Evolutionary conservation across 2,329 filamentous ascomycete species (phyloP).

Genomic region (Plenodomus biglobosus): DNA sequence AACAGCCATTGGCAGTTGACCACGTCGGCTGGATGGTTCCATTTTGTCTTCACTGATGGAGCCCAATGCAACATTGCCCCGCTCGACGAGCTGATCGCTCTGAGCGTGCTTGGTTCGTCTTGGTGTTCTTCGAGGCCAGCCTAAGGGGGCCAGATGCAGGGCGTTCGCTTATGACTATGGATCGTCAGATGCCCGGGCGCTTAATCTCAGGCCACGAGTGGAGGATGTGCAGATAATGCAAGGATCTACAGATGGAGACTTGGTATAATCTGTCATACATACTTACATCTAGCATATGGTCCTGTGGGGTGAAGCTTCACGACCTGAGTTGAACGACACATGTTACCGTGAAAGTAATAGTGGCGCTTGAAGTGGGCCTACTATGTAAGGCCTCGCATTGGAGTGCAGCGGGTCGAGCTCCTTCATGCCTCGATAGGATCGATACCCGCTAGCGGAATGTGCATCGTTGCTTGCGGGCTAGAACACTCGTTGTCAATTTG

Average conservation of each 20-base stretch:
- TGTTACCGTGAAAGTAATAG: no score
- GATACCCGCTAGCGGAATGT: no score
- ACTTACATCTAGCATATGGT: background rate
- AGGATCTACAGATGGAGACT: background rate
- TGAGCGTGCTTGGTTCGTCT: background rate
- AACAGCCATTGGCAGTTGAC: background rate
- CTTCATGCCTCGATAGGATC: no score
- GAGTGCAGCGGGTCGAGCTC: no score
- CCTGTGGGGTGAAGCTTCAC: background rate
- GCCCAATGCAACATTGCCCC: background rate
- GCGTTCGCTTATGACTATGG: constrained; percentile 5
- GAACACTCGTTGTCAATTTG: background rate
- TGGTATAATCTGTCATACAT: background rate
- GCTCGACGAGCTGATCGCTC: background rate
- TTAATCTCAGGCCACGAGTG: constrained; percentile 12
- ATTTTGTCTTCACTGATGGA: background rate
- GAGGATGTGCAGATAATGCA: background rate
- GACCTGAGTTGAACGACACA: no score
- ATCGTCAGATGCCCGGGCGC: constrained; percentile 10
- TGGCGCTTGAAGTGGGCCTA: no score
- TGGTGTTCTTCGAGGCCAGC: background rate
- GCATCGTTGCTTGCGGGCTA: background rate
- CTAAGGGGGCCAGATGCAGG: constrained; percentile 8
- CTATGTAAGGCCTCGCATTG: no score
- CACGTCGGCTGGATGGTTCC: background rate